Conservation (phyloP, 257 asterid species). For the Gentiana macrophylla region DNA sequence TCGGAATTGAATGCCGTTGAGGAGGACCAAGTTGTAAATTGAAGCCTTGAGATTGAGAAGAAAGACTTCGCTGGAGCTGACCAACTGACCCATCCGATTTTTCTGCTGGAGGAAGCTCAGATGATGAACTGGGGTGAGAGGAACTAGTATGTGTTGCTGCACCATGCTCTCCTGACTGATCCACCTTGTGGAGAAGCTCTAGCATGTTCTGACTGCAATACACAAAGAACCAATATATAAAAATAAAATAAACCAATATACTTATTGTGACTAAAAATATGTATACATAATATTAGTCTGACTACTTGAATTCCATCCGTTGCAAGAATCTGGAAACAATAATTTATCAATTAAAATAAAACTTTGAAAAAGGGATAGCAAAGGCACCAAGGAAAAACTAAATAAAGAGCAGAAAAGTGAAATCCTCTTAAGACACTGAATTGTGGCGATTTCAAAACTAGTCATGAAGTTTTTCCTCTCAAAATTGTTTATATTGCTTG, state of each 20-base stretch:
- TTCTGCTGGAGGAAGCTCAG: conserved; percentile 39
- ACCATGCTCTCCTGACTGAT: conserved; percentile 50
- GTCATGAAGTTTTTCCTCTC: too few relatives aligned
- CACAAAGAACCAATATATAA: not conserved
- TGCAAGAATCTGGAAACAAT: too few relatives aligned
- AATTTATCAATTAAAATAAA: not conserved
- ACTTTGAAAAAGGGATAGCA: not conserved
- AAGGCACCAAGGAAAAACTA: not conserved
- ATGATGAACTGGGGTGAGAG: conserved; percentile 35
- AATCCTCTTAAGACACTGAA: not conserved
- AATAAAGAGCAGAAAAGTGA: not conserved
- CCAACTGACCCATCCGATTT: conserved; percentile 39
- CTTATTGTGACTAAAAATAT: too few relatives aligned
- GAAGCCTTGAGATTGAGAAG: conserved; percentile 68
- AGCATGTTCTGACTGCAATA: conserved; percentile 76
- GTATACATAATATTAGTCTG: too few relatives aligned
- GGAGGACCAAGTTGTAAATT: conserved; percentile 95
- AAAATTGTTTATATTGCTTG: too few relatives aligned
- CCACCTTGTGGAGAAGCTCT: conserved; percentile 89
- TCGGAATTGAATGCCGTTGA: conserved; percentile 33
- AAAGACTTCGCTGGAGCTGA: conserved; percentile 43
- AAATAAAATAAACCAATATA: too few relatives aligned
- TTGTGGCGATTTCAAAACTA: too few relatives aligned
- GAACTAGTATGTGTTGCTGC: conserved; percentile 24
- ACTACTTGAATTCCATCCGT: too few relatives aligned